Evolutionary conservation across 1,284 basidiomycete species (phyloP), one percentile per base, ranked within the genome.

Genomic region (Trichosporon sp.): DNA sequence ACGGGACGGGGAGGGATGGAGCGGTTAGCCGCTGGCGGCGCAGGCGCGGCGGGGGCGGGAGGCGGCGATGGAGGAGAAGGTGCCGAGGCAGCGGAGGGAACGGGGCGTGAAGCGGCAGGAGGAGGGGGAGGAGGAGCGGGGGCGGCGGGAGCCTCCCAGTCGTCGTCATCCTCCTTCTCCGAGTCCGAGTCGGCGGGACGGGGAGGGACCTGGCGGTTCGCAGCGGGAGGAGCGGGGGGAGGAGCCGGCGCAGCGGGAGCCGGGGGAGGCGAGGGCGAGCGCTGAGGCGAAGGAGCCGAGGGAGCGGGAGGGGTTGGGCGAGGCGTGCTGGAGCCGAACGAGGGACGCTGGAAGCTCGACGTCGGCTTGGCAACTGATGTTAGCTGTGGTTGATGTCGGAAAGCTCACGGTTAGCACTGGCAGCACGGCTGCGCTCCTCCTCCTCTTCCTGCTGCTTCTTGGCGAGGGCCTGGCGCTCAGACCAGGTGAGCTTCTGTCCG

Each of bases 391-490:
- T 12, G 11, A 40, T 10, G 8, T 11, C 35, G 35, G 38, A 4
- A 7, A 37, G 38, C 64, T 21, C 38, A 48, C 83, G 83, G 31
- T 84, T 85, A 31, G 81, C 71, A 40, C 77, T 78, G 0, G 83
- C 82, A 2, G 91, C 91, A 61, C 87, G 86, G 77, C 92, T 93
- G 32, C 85, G 86, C 2, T 87, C 86, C 72, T 93, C 92, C 73
- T 97, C 94, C 77, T 92, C 92, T 76, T 91, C 91, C 10, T 87
- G 86, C 77, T 93, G 91, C 78, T 91, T 91, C 87, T 94, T 95
- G 2, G 93, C 91, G 38, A 91, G 85, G 0, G 92, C 93, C 80
- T 96, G 94, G 48, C 94, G 87, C 81, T 96, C 92, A 73, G 89
- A 91, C 94, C 94, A 96, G 0, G 93, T 95, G 69, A 96, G 84